Percentiles rank a stretch among this genome's conserved stretches.
phyloP scores from a whole-genome alignment of 2,329 filamentous ascomycete genomes.

The Beauveria pseudobassiana region DNA sequence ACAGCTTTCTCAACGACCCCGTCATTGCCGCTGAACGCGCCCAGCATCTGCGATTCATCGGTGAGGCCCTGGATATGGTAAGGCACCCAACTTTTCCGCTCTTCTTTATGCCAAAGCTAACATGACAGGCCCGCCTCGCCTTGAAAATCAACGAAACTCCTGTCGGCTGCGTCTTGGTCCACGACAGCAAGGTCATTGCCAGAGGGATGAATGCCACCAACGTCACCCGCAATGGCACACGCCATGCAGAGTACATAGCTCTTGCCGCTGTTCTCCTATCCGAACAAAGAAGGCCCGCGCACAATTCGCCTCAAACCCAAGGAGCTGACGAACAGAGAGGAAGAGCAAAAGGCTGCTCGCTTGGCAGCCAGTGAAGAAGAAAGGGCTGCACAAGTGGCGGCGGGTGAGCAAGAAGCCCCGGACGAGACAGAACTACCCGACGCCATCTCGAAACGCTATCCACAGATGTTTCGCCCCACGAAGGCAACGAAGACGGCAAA shows the following conservation, averaged over 20 bases:
- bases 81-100: constrained; percentile 15
- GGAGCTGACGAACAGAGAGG: constrained; percentile 18
- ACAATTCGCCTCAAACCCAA: constrained; percentile 29
- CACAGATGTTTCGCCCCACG: constrained; percentile 24
- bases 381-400: constrained; percentile 15
- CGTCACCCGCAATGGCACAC: constrained; percentile 79
- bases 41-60: constrained; percentile 57
- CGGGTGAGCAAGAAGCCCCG: neutral
- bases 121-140: constrained; percentile 68
- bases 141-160: constrained; percentile 85
- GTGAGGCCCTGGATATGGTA: constrained; percentile 82
- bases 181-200: constrained; percentile 71
- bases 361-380: constrained; percentile 18
- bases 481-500: constrained; percentile 46
- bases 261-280: constrained; percentile 50
- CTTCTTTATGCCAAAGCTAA: constrained; percentile 15
- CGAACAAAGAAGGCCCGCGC: constrained; percentile 21
- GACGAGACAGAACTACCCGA: neutral
- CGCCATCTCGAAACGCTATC: constrained; percentile 16
- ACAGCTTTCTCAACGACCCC: constrained; percentile 18
- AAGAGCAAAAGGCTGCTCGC: constrained; percentile 11
- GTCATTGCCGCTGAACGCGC: constrained; percentile 25
- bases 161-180: constrained; percentile 90
- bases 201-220: constrained; percentile 97
- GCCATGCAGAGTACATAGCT: constrained; percentile 93